A percentile compares a stretch with the other conserved stretches of the same genome.
Evolutionary conservation across 2,329 filamentous ascomycete species (phyloP).

Genomic region (Diaporthe humulicola): DNA sequence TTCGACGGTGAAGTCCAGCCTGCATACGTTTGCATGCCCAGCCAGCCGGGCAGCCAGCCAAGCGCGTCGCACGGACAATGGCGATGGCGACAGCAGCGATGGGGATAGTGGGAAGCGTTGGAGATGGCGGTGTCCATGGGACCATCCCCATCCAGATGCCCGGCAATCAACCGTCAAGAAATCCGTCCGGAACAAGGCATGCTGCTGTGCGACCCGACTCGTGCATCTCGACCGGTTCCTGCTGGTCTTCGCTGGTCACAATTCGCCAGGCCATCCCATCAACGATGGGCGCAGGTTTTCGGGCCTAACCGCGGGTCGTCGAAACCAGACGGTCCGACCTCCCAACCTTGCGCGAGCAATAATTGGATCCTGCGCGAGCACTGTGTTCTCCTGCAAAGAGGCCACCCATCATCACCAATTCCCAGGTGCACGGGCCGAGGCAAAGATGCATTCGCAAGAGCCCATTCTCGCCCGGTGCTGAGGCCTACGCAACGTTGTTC

Average conservation of each 20-base stretch:
- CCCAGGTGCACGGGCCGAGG: background rate
- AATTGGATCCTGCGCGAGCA: background rate
- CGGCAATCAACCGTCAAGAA: background rate
- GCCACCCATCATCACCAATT: background rate
- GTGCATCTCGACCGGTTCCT: background rate
- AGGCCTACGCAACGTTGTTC: background rate
- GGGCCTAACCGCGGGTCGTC: conserved; percentile 6
- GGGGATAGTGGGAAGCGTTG: no score
- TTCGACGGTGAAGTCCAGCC: conserved; percentile 9
- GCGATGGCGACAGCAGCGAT: background rate
- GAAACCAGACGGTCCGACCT: conserved; percentile 12
- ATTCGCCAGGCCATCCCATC: conserved; percentile 15
- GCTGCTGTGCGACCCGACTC: conserved; percentile 11
- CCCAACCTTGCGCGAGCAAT: background rate
- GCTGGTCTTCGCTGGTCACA: background rate
- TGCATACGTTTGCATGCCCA: background rate
- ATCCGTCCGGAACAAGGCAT: background rate
- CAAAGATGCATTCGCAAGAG: background rate
- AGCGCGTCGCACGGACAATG: background rate
- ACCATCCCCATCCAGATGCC: background rate
- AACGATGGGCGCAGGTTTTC: background rate
- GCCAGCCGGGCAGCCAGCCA: background rate
- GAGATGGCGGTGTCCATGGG: background rate
- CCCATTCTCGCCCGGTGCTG: background rate
- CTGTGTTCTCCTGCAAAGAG: background rate